These are phyloP conservation scores for Durusdinium trenchii DNA, from an alignment of 73 alveolate species.

Conservation along the genomic window DNA sequence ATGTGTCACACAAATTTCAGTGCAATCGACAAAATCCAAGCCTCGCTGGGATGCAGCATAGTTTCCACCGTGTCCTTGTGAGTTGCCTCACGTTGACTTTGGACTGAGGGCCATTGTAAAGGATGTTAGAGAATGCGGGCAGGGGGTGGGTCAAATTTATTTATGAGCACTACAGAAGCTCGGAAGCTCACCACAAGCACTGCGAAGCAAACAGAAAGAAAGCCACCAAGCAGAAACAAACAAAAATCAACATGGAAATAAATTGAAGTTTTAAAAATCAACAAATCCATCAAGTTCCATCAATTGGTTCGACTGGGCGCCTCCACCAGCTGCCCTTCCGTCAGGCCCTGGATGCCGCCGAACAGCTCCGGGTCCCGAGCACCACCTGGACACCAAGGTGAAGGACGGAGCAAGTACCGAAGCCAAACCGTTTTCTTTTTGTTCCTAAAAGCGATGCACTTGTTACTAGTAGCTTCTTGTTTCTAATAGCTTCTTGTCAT, in stretches of 20 bases:
- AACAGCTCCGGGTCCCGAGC: constrained; percentile 87
- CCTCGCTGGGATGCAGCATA: constrained; percentile 87
- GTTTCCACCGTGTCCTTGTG: constrained; percentile 89
- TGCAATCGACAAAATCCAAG: not conserved
- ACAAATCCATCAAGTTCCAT: not conserved
- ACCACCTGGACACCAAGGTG: constrained; percentile 14
- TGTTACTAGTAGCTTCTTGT: too few species aligned
- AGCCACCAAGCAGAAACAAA: too few species aligned
- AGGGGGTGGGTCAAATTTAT: not conserved
- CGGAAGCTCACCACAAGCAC: not conserved
- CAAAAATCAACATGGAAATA: not conserved
- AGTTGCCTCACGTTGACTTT: constrained; percentile 35
- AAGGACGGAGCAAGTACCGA: not conserved
- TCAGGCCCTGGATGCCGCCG: constrained; percentile 86
- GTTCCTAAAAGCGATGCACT: too few species aligned
- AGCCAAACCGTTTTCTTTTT: not conserved
- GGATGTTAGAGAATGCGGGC: not conserved
- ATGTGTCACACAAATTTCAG: not conserved
- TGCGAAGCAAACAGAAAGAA: too few species aligned
- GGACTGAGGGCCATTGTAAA: not conserved
- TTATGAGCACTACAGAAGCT: not conserved
- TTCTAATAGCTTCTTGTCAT: too few species aligned
- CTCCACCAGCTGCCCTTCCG: constrained; percentile 95
- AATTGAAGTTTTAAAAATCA: not conserved
- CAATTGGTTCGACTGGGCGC: not conserved